These are phyloP conservation scores for Parachaetomium inaequale DNA, from an alignment of 495 filamentous ascomycete genomes.

Conservation along the genomic window DNA sequence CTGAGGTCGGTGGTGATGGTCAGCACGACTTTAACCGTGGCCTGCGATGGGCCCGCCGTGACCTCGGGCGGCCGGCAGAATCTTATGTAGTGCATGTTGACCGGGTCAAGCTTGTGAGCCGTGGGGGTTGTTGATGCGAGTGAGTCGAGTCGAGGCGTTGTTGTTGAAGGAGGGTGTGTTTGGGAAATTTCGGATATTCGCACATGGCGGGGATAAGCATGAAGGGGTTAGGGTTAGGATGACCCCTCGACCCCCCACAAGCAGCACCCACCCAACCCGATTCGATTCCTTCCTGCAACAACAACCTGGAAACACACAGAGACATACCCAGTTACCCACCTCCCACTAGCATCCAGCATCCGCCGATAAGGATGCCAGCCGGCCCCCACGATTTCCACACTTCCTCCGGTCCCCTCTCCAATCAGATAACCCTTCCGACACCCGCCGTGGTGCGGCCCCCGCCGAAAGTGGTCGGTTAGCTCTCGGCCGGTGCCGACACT, in stretches of 20 bases:
- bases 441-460: not conserved
- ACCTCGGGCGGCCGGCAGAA: constrained; percentile 63
- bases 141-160: not conserved
- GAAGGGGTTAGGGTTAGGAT: not conserved
- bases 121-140: not conserved
- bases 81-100: constrained; percentile 68
- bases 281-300: too few relatives aligned
- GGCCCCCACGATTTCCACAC: not conserved
- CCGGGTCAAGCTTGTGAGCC: not conserved
- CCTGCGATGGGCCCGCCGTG: constrained; percentile 34
- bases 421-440: not conserved
- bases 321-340: not conserved
- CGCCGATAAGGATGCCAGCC: not conserved
- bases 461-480: not conserved
- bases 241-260: not conserved
- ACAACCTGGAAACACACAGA: too few relatives aligned
- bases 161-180: not conserved
- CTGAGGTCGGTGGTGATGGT: constrained; percentile 90
- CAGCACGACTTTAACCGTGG: constrained; percentile 47
- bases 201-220: not conserved
- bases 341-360: not conserved
- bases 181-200: not conserved
- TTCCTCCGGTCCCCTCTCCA: too few relatives aligned
- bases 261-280: too few relatives aligned
- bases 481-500: constrained; percentile 15